Base-by-base conservation (phyloP, 202 grass and related monocot genomes). In the Saccharum hybrid region DNA sequence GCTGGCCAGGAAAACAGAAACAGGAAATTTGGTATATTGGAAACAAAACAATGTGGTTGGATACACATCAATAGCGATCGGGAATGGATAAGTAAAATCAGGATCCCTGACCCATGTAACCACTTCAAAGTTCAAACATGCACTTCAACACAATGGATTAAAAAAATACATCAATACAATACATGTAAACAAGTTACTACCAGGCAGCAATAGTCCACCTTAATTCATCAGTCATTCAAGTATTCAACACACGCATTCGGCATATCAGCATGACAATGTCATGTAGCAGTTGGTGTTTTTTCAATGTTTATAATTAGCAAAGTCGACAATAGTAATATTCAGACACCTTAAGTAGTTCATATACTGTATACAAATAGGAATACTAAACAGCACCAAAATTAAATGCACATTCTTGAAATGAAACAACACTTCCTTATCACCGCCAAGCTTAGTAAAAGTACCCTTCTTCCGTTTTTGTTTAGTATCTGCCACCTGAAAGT, bases 381-480 rank as follows among this genome's bases (percentile, higher is more conserved):
- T 34, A 28, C 4, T 59, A 54, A 56, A 19, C 16, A 68, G 5
- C 4, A 72, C 56, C 30, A 49, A 83, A 56, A 83, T 36, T 61
- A 74, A 69, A 67, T 78, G 76, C 12, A 71, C 36, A n/a, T 68
- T 74, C 54, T 78, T 81, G 51, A 33, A 76, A 79, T 21, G 15
- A 81, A 41, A 63, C 26, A 78, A 37, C 88, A 96, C 91, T 91
- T 98, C 96, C 72, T 94, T 98, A 80, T 96, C 93, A 60, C 93
- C 89, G 57, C 91, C 91, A 88, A 93, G 95, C 85, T 96, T 98
- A 52, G 84, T 91, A 90, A 96, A 98, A 80, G 94, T 92, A 83
- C 96, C 96, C 88, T 93, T 98, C 88, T 94, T 95, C 48, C 81
- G 78, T 82, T 98, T 98, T 30, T 94, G 93, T 84, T 98, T 98